Conservation (phyloP, 2,329 filamentous ascomycete genomes). For the Curvularia spicifera region DNA sequence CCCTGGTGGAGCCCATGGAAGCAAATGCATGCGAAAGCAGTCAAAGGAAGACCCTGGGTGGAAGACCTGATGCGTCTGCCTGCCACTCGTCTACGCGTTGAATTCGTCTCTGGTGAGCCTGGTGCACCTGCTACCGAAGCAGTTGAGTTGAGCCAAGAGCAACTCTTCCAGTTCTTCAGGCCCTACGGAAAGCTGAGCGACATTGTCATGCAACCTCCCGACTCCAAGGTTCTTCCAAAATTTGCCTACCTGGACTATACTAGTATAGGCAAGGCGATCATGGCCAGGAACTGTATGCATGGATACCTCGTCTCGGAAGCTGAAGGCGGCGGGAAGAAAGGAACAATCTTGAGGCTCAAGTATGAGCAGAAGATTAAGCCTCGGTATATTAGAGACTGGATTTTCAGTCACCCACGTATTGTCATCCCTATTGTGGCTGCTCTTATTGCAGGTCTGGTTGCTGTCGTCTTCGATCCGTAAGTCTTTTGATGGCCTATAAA, state of each 20-base stretch:
- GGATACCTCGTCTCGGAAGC: constrained; percentile 73
- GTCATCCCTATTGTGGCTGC: constrained; percentile 84
- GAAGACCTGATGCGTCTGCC: constrained; percentile 89
- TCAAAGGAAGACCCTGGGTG: constrained; percentile 88
- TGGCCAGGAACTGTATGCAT: constrained; percentile 92
- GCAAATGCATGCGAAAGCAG: constrained; percentile 73
- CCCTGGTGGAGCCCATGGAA: constrained; percentile 92
- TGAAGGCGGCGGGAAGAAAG: constrained; percentile 74
- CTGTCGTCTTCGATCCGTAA: constrained; percentile 79
- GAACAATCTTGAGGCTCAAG: constrained; percentile 79
- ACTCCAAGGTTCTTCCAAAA: constrained; percentile 83
- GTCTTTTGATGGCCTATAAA: constrained; percentile 14
- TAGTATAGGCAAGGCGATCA: constrained; percentile 75
- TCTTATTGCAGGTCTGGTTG: constrained; percentile 81
- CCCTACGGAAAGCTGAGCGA: constrained; percentile 90
- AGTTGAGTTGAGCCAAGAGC: constrained; percentile 83
- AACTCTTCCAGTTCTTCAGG: constrained; percentile 84
- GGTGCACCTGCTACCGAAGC: constrained; percentile 73
- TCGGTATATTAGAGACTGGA: constrained; percentile 85
- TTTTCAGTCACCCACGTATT: constrained; percentile 83
- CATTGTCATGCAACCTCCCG: constrained; percentile 79
- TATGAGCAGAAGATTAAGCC: constrained; percentile 81
- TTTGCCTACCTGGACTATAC: constrained; percentile 82
- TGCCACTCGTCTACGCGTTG: constrained; percentile 75
- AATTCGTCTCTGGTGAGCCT: constrained; percentile 77